These are phyloP conservation scores for Ilyonectria destructans DNA, from an alignment of 2,329 filamentous ascomycete genomes.

Conservation along the genomic window DNA sequence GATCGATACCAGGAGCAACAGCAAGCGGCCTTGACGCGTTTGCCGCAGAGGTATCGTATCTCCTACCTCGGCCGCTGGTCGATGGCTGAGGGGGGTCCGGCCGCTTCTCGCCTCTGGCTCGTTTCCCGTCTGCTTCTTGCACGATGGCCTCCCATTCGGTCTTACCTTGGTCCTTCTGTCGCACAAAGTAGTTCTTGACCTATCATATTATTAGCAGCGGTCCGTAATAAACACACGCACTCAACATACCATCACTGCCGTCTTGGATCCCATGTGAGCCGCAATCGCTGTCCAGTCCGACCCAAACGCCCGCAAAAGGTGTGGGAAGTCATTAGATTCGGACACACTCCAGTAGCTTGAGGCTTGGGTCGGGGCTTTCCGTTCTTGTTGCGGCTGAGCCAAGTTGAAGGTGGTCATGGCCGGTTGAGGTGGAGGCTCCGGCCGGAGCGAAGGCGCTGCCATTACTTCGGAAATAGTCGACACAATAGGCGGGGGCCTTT, in stretches of 20 bases:
- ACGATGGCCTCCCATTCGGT: conserved; percentile 74
- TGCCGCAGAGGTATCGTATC: conserved; percentile 62
- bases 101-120: conserved; percentile 69
- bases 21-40: conserved; percentile 61
- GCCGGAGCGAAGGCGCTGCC: conserved; percentile 70
- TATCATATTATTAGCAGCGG: conserved; percentile 51
- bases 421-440: conserved; percentile 67
- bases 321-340: conserved; percentile 84
- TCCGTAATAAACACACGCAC: conserved; percentile 1
- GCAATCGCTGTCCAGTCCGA: conserved; percentile 86
- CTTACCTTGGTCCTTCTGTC: conserved; percentile 74
- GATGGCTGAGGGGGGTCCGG: conserved; percentile 74
- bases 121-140: conserved; percentile 73
- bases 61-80: conserved; percentile 64
- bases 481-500: conserved; percentile 55
- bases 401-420: conserved; percentile 68
- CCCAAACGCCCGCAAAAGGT: conserved; percentile 81
- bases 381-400: conserved; percentile 63
- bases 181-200: conserved; percentile 80
- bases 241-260: conserved; percentile 82
- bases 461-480: conserved; percentile 68
- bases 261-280: conserved; percentile 86
- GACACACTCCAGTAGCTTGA: conserved; percentile 93
- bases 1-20: conserved; percentile 63
- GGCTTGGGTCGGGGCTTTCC: conserved; percentile 71